A percentile compares a stretch with the other conserved stretches of the same genome.
phyloP scores from a whole-genome alignment of 75 land plant genomes.

The Sequoia sempervirens region DNA sequence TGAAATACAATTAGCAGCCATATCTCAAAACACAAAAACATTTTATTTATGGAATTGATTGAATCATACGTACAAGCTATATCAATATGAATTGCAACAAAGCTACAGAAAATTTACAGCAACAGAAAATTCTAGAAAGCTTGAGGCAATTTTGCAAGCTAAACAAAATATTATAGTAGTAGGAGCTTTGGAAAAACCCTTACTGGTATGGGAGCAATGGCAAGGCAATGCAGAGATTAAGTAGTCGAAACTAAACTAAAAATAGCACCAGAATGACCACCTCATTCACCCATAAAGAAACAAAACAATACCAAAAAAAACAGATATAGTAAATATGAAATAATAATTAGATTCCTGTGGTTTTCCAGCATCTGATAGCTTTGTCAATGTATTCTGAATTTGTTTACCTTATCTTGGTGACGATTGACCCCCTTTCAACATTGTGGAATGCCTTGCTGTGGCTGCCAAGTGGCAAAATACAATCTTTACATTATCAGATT shows the following conservation, averaged over 20 bases:
- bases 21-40: too few relatives aligned
- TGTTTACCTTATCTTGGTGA: background rate
- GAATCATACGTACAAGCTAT: background rate
- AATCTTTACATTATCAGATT: background rate
- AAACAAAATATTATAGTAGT: background rate
- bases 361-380: background rate
- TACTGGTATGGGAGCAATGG: background rate
- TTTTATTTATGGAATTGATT: background rate
- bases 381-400: background rate
- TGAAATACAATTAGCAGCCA: too few relatives aligned
- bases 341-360: background rate
- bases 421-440: background rate
- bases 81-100: background rate
- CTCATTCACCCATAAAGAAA: background rate
- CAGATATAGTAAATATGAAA: background rate
- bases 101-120: background rate
- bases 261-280: background rate
- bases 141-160: background rate
- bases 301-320: background rate
- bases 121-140: background rate
- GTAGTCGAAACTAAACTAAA: background rate
- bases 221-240: background rate
- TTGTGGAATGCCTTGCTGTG: background rate
- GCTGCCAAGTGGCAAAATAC: background rate
- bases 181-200: background rate